Base-by-base conservation (phyloP, 768 basidiomycete genomes). In the Antrodiella citrinella region DNA sequence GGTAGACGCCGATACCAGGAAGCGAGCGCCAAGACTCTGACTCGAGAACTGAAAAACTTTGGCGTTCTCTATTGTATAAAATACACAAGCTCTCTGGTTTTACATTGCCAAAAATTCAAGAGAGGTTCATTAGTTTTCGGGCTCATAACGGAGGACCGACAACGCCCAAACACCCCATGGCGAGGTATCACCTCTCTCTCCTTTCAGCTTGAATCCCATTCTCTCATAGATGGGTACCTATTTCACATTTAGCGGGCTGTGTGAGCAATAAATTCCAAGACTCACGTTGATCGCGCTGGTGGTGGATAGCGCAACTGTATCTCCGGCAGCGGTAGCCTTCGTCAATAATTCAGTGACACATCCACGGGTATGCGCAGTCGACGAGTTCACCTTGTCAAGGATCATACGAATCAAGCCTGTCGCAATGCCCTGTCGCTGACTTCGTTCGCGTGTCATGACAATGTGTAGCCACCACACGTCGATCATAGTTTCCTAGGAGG, bases 131-230 rank as follows among this genome's bases (percentile, higher is more conserved):
- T n/a, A n/a, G n/a, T n/a, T n/a, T n/a, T n/a, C n/a, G n/a, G n/a
- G n/a, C n/a, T n/a, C 15, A 46, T 56, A 45, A 46, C 26, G 2
- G 15, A 57, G 41, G 23, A 57, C 43, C 42, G 47, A 57, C 15
- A 57, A 26, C 20, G 54, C 48, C 54, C 54, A 57, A 12, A 52
- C 48, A n/a, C 54, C 54, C 56, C 56, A 57, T 2, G 53, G 56
- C 21, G 56, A 57, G 1, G 54, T 50, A 48, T 52, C 52, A 20
- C 38, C 47, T 42, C 39, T 52, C 38, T 44, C 23, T 18, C 22
- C 54, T 7, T 26, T 24, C 10, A 57, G 24, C 15, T 12, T 22
- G 20, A 57, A 26, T 10, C 56, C 56, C 25, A 48, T 23, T 26
- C 46, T 43, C 50, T 54, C 50, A 30, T 57, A 57, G 45, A 54